phyloP scores from a whole-genome alignment of 306 rosid genomes.

The Lupinus albus region DNA sequence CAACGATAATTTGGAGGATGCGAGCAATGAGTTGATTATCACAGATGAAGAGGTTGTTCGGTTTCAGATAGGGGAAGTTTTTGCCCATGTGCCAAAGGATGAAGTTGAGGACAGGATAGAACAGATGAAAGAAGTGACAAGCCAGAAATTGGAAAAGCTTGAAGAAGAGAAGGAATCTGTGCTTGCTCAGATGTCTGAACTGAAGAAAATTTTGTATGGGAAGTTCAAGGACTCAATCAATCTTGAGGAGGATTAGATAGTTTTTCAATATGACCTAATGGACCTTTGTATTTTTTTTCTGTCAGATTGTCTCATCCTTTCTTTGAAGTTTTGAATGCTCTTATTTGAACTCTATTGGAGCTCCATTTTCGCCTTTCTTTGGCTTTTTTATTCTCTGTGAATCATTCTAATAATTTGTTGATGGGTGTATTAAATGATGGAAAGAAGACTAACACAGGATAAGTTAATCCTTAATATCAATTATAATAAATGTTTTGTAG shows the following conservation, averaged over 20 bases:
- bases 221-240: constrained; percentile 96
- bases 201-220: constrained; percentile 81
- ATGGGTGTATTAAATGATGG: too few relatives aligned
- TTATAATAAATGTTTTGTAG: too few relatives aligned
- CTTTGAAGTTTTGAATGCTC: constrained; percentile 19
- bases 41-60: constrained; percentile 85
- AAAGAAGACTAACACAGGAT: too few relatives aligned
- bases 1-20: constrained; percentile 87
- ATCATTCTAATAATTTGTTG: too few relatives aligned
- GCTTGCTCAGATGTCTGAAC: constrained; percentile 74
- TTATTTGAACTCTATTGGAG: constrained; percentile 27
- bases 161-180: constrained; percentile 73
- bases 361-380: neutral
- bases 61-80: constrained; percentile 89
- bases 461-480: too few relatives aligned
- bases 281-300: constrained; percentile 21
- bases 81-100: constrained; percentile 85
- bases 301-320: neutral
- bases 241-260: constrained; percentile 84
- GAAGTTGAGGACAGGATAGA: constrained; percentile 87
- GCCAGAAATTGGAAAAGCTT: constrained; percentile 69
- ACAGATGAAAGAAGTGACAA: constrained; percentile 67
- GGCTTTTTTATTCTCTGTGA: neutral
- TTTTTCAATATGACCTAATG: constrained; percentile 4
- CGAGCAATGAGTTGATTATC: constrained; percentile 87